A percentile compares a stretch with the other conserved stretches of the same genome.
phyloP scores from a whole-genome alignment of 2,329 filamentous ascomycete genomes.

The Graphiopsis chlorocephala region DNA sequence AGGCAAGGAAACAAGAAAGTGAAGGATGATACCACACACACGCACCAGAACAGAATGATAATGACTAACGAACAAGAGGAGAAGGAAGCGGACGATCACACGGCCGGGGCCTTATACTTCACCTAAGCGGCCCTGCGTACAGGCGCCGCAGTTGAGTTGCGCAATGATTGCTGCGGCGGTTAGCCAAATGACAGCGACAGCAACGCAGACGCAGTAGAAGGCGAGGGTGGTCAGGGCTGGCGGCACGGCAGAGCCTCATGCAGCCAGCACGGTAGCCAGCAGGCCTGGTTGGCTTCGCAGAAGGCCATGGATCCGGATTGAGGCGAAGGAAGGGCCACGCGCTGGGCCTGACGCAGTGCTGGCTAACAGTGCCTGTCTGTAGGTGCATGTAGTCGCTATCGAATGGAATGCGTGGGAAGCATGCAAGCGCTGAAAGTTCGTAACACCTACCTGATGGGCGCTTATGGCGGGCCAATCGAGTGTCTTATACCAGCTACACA shows the following conservation, averaged over 20 bases:
- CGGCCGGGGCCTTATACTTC: constrained; percentile 29
- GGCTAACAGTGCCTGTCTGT: too few relatives aligned
- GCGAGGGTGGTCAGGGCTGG: constrained; percentile 30
- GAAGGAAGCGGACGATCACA: constrained; percentile 17
- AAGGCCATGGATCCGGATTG: not conserved
- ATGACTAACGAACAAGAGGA: constrained; percentile 21
- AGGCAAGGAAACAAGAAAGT: constrained; percentile 25
- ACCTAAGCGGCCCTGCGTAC: constrained; percentile 15
- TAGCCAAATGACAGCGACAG: constrained; percentile 24
- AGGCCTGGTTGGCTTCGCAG: constrained; percentile 9
- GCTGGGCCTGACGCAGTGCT: constrained; percentile 5
- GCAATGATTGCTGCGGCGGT: constrained; percentile 26
- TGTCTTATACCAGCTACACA: not conserved
- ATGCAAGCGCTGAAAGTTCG: constrained; percentile 13
- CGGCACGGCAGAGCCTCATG: constrained; percentile 31
- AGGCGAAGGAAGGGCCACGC: constrained; percentile 12
- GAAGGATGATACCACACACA: constrained; percentile 9
- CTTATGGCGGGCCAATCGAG: constrained; percentile 45
- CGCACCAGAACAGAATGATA: constrained; percentile 23
- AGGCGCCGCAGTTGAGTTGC: constrained; percentile 24
- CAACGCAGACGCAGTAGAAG: constrained; percentile 19
- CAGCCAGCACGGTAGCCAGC: not conserved
- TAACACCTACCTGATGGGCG: constrained; percentile 43
- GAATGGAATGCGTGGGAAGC: constrained; percentile 1
- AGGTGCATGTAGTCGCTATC: constrained; percentile 3